phyloP scores from a whole-genome alignment of 2,329 filamentous ascomycete genomes.

The Meredithiella fracta region DNA sequence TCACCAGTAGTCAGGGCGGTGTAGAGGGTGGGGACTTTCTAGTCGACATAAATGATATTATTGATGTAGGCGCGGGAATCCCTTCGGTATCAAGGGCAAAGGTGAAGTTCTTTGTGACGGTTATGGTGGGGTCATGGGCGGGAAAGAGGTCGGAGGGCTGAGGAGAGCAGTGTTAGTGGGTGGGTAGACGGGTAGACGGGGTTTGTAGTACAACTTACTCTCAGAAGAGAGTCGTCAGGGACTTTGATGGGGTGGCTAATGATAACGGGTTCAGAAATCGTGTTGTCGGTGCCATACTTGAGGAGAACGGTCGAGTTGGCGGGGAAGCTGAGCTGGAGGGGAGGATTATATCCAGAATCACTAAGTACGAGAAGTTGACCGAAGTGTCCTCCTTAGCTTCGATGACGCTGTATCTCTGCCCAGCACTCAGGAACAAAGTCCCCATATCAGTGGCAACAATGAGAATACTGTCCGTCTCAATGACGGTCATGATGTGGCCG shows the following conservation, averaged over 20 bases:
- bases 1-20: slow-evolving; percentile 43
- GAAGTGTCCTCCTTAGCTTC: slow-evolving; percentile 24
- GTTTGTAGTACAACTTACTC: slow-evolving; percentile 7
- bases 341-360: slow-evolving; percentile 28
- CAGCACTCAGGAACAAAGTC: slow-evolving; percentile 26
- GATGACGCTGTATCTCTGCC: slow-evolving; percentile 31
- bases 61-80: slow-evolving; percentile 30
- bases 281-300: slow-evolving; percentile 21
- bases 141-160: slow-evolving; percentile 46
- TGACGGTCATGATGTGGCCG: slow-evolving; percentile 28
- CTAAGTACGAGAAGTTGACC: slow-evolving; percentile 28
- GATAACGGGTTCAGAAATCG: slow-evolving; percentile 18
- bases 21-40: slow-evolving; percentile 56
- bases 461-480: slow-evolving; percentile 29
- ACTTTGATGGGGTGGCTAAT: slow-evolving; percentile 41
- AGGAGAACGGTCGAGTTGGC: slow-evolving; percentile 30
- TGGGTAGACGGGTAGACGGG: not conserved
- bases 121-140: slow-evolving; percentile 12
- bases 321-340: slow-evolving; percentile 19
- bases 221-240: slow-evolving; percentile 58
- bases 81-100: slow-evolving; percentile 47
- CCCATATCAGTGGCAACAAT: slow-evolving; percentile 22
- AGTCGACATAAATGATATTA: slow-evolving; percentile 40
- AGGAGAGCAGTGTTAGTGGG: not conserved
- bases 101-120: slow-evolving; percentile 24